Evolutionary conservation across 805 yeast species (phyloP).

Genomic region (Lachancea waltii): DNA sequence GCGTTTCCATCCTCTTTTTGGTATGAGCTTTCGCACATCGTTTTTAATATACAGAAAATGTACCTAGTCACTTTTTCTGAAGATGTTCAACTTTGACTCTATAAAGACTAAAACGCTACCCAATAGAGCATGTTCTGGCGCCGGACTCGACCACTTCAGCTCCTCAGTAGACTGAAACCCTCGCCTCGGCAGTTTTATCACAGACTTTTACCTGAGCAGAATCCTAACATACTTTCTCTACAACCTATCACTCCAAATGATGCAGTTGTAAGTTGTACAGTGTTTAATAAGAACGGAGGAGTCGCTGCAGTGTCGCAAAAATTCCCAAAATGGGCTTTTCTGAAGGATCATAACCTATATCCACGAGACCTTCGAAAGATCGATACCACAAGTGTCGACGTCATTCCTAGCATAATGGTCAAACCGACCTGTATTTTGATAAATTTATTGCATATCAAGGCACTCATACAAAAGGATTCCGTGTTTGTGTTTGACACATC

Average conservation of each 20-base stretch:
- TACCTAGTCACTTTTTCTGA: too few species aligned
- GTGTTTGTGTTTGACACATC: slow-evolving; percentile 76
- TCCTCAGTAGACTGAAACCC: background rate
- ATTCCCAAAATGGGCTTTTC: slow-evolving; percentile 69
- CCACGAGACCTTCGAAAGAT: slow-evolving; percentile 86
- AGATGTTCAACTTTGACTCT: too few species aligned
- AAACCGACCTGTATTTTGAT: slow-evolving; percentile 71
- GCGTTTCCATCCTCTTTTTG: too few species aligned
- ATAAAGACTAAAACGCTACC: too few species aligned
- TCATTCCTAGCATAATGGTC: slow-evolving; percentile 83
- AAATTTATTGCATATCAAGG: slow-evolving; percentile 81
- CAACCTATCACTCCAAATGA: slow-evolving; percentile 39
- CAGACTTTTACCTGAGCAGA: slow-evolving; percentile 3
- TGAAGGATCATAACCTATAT: slow-evolving; percentile 65
- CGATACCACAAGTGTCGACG: slow-evolving; percentile 65
- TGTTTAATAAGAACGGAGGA: slow-evolving; percentile 67
- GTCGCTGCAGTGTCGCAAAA: slow-evolving; percentile 73
- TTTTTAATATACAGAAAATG: too few species aligned
- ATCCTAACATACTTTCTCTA: slow-evolving; percentile 18
- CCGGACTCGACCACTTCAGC: background rate
- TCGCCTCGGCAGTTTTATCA: background rate
- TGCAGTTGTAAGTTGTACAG: slow-evolving; percentile 65
- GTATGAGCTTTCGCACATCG: too few species aligned
- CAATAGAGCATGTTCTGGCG: slow-evolving; percentile 5
- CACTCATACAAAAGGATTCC: slow-evolving; percentile 70